Evolutionary conservation across 1,139 yeast species (phyloP).

Genomic region (Taphrina communis): DNA sequence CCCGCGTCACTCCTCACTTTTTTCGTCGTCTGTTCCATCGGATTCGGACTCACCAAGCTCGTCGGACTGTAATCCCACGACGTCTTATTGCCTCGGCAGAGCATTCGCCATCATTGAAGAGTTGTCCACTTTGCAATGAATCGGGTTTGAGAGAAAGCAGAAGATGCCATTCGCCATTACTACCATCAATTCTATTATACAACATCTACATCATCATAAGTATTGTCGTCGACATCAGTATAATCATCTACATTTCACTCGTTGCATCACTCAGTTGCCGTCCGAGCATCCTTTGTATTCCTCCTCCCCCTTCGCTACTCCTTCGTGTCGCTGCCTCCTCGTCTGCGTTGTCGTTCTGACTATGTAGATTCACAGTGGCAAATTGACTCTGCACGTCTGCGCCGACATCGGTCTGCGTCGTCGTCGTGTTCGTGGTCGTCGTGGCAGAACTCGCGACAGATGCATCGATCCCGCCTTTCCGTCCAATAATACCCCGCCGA

Average conservation of each 20-base stretch:
- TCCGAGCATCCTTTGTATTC: not conserved
- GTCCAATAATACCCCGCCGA: conserved; percentile 40
- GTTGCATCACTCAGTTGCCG: not conserved
- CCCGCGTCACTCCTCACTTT: conserved; percentile 81
- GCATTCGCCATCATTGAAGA: too few species aligned
- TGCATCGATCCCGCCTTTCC: conserved; percentile 20
- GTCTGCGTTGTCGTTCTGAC: not conserved
- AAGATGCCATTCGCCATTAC: conserved; percentile 3
- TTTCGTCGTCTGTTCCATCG: conserved; percentile 72
- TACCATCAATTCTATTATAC: not conserved
- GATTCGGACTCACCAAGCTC: conserved; percentile 61
- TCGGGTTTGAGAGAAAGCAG: too few species aligned
- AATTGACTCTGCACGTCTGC: too few species aligned
- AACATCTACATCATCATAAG: not conserved
- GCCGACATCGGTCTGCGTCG: not conserved
- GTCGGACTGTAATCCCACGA: conserved; percentile 20
- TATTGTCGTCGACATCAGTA: not conserved
- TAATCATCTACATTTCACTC: not conserved
- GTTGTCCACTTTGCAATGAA: too few species aligned
- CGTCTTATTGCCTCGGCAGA: not conserved
- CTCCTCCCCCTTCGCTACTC: not conserved
- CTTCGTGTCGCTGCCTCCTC: not conserved
- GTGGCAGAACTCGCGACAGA: not conserved
- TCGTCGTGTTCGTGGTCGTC: not conserved
- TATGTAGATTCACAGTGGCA: not conserved